phyloP scores from a whole-genome alignment of 2,329 filamentous ascomycete genomes.

The Tolypocladium cylindrosporum region DNA sequence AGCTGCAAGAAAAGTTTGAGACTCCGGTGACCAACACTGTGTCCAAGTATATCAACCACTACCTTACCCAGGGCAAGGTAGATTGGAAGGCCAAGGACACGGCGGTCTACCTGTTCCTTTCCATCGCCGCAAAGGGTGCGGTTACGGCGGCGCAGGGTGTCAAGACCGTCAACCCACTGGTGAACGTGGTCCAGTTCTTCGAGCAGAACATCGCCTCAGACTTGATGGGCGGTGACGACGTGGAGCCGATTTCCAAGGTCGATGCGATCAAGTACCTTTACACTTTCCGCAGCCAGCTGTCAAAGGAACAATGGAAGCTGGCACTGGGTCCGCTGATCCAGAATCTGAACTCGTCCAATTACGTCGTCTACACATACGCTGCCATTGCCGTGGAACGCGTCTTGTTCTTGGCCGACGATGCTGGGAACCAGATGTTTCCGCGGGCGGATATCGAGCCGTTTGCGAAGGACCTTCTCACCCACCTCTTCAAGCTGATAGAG shows the following conservation, averaged over 20 bases:
- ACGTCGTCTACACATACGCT: conserved; percentile 95
- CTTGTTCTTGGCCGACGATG: conserved; percentile 69
- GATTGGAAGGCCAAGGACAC: conserved; percentile 99
- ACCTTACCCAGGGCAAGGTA: conserved; percentile 66
- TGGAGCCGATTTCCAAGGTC: conserved; percentile 84
- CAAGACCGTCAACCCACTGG: conserved; percentile 75
- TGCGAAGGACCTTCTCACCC: conserved; percentile 76
- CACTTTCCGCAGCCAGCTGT: conserved; percentile 90
- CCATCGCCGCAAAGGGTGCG: conserved; percentile 84
- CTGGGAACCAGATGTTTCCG: conserved; percentile 69
- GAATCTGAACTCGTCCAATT: conserved; percentile 81
- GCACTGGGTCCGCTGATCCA: conserved; percentile 86
- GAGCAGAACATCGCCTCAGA: conserved; percentile 87
- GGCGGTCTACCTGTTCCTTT: conserved; percentile 91
- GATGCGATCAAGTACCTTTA: conserved; percentile 98
- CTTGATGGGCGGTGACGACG: conserved; percentile 56
- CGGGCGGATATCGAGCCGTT: conserved; percentile 69
- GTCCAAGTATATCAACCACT: conserved; percentile 76
- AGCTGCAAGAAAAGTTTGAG: conserved; percentile 84
- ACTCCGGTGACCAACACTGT: conserved; percentile 77
- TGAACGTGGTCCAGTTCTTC: conserved; percentile 92
- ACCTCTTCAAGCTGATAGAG: conserved; percentile 86
- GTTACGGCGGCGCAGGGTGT: conserved; percentile 84
- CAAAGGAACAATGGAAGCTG: conserved; percentile 81
- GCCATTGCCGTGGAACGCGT: conserved; percentile 94